Base-by-base conservation (phyloP, 805 yeast species). In the Pichia thaimueangensis region DNA sequence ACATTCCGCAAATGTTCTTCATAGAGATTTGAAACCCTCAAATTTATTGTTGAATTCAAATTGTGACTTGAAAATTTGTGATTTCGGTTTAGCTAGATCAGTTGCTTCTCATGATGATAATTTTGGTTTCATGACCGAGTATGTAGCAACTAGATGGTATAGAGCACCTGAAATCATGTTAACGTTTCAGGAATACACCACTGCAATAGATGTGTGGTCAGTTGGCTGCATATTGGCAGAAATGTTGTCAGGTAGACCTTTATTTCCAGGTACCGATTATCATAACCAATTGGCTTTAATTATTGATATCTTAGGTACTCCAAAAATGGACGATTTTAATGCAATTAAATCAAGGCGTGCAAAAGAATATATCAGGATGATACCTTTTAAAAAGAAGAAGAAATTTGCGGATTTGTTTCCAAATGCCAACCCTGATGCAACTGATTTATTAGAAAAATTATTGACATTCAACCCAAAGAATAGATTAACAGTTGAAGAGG, bases 141-240 rank as follows among this genome's bases (percentile, higher is more conserved):
- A 91, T 59, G 97, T 91, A 34, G 97, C 97, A 9, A 91, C 97
- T 4, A 70, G 97, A 51, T 91, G 97, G 97, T 91, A 91, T 63
- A 71, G 97, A 43, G 97, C 97, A 0, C 97, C 97, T 0, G 97
- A 91, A 56, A 88, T 91, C 59, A 91, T 91, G 97, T 72, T 91
- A 38, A 87, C 96, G 12, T 87, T 89, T 55, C 91, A 88, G 49
- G 86, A 84, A 55, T 91, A 91, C 65, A 85, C 96, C 21, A 85
- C 91, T 30, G 96, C 96, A 28, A 91, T 91, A 56, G 97, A 91
- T 63, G 79, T 91, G 25, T 91, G 97, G 97, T 83, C 95, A 2
- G 95, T 88, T 19, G 97, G 97, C 5, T 91, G 97, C 64, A 91
- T 91, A 30, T 68, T 91, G 43, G 97, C 96, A 0, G 97, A 91